Percentiles rank a stretch among this genome's conserved stretches.
These are phyloP conservation scores for Xylaria sp. DNA, from an alignment of 2,329 filamentous ascomycete species.

Conservation along the genomic window DNA sequence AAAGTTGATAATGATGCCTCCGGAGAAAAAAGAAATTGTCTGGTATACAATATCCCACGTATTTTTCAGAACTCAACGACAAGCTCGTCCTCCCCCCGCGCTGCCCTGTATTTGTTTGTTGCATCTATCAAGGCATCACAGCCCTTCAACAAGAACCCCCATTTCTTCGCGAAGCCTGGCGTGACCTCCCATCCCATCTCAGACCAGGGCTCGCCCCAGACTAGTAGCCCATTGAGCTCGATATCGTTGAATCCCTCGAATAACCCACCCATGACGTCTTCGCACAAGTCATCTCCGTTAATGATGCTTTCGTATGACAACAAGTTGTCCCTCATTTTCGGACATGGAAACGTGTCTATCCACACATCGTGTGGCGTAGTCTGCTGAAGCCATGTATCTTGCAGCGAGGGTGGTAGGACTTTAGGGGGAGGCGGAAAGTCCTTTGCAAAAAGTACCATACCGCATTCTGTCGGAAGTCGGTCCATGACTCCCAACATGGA, in stretches of 20 bases:
- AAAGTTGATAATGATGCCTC: not conserved
- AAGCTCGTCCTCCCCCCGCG: conserved; percentile 48
- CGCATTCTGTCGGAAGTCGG: conserved; percentile 43
- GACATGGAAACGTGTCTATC: conserved; percentile 46
- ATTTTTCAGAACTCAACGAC: conserved; percentile 37
- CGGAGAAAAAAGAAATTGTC: not conserved
- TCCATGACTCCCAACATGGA: conserved; percentile 39
- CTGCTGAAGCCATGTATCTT: conserved; percentile 45
- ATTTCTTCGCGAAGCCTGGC: conserved; percentile 50
- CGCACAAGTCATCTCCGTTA: conserved; percentile 47
- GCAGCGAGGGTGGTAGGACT: conserved; percentile 39
- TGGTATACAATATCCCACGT: not conserved
- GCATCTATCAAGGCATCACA: conserved; percentile 48
- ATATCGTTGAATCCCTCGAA: conserved; percentile 46
- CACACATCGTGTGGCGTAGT: conserved; percentile 44
- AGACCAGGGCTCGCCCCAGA: conserved; percentile 52
- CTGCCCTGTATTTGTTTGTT: conserved; percentile 51
- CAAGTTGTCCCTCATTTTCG: conserved; percentile 48
- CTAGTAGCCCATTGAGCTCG: conserved; percentile 47
- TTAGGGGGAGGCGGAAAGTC: conserved; percentile 36
- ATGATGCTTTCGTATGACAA: conserved; percentile 37
- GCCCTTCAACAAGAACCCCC: conserved; percentile 50
- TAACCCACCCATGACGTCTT: conserved; percentile 45
- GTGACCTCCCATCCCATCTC: conserved; percentile 54
- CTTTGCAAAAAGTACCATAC: conserved; percentile 37